Evolutionary conservation across 495 filamentous ascomycete species (phyloP), one percentile per base, ranked within the genome.

Genomic region (Bacidia rubella): DNA sequence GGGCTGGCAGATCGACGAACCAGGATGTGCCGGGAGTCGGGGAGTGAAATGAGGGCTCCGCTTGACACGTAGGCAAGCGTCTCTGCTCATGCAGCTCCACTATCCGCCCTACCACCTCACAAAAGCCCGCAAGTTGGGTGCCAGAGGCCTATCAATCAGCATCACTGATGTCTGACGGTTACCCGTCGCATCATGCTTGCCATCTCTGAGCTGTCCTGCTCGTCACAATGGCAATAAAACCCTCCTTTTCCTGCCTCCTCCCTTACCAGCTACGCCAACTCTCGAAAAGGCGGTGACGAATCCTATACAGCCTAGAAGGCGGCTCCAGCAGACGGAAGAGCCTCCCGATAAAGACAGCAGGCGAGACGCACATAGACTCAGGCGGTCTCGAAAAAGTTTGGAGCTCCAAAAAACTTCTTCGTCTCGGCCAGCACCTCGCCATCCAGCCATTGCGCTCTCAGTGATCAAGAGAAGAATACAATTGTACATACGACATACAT

Each of bases 41-140:
- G 19, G 38, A 17, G 48, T 25, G 55, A 58, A 51, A 61, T 61
- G 53, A 56, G 56, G n/a, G 45, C 49, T 57, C 58, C 55, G 55
- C 42, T 46, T 61, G 59, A 58, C 60, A 62, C 60, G 57, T 62
- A 57, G 59, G 57, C 60, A 62, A 56, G 59, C 57, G 47, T 50
- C 25, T 19, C 47, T 21, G 20, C 24, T 52, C 52, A 55, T 62
- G 59, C 59, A 61, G 56, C 58, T 50, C 51, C 54, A 60, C 43
- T 53, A 41, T 44, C 27, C 47, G 39, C 35, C 42, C 50, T 52
- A 59, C 46, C 42, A 52, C 46, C 50, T 49, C 29, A 5, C 15
- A 35, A 5, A 5, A 35, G 29, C 29, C 15, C 29, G 15, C 15
- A 46, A 11, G 27, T 41, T 24, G 26, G 38, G 24, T 24, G n/a